These are phyloP conservation scores for Lodderomyces elongisporus DNA, from an alignment of 1,139 yeast genomes.

Conservation along the genomic window DNA sequence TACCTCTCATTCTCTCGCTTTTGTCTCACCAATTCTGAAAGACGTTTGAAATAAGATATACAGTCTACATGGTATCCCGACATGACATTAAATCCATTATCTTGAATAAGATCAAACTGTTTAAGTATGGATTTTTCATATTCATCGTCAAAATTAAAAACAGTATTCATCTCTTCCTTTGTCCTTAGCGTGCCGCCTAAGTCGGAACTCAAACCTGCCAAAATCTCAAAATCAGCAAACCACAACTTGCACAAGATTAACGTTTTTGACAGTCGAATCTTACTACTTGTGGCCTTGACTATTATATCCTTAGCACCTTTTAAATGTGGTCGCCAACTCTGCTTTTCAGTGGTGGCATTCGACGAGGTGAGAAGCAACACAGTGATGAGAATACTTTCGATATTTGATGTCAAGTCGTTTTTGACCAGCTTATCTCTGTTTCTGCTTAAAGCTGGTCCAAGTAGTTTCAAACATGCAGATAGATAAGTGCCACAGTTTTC, in stretches of 20 bases:
- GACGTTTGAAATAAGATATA: constrained; percentile 42
- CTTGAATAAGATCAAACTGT: constrained; percentile 26
- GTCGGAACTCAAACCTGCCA: constrained; percentile 57
- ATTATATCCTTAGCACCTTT: constrained; percentile 62
- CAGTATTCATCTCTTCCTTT: constrained; percentile 43
- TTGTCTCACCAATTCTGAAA: constrained; percentile 40
- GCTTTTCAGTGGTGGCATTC: constrained; percentile 54
- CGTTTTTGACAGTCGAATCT: constrained; percentile 23
- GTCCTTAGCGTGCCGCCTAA: constrained; percentile 56
- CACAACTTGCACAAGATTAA: constrained; percentile 58
- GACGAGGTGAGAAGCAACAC: constrained; percentile 59
- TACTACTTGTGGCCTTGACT: constrained; percentile 35
- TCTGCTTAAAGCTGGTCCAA: constrained; percentile 34
- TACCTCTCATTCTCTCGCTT: constrained; percentile 21
- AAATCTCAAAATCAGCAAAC: constrained; percentile 58
- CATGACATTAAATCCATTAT: constrained; percentile 48
- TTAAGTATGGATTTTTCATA: constrained; percentile 30
- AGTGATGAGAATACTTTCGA: constrained; percentile 61
- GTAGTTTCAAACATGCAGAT: constrained; percentile 48
- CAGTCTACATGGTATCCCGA: constrained; percentile 52
- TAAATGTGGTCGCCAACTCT: constrained; percentile 66
- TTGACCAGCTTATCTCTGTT: constrained; percentile 19
- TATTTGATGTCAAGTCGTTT: constrained; percentile 34
- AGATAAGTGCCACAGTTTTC: constrained; percentile 54
- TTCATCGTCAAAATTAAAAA: constrained; percentile 41